Conservation (phyloP, 1,284 basidiomycete species). For the Schizophyllum commune region DNA sequence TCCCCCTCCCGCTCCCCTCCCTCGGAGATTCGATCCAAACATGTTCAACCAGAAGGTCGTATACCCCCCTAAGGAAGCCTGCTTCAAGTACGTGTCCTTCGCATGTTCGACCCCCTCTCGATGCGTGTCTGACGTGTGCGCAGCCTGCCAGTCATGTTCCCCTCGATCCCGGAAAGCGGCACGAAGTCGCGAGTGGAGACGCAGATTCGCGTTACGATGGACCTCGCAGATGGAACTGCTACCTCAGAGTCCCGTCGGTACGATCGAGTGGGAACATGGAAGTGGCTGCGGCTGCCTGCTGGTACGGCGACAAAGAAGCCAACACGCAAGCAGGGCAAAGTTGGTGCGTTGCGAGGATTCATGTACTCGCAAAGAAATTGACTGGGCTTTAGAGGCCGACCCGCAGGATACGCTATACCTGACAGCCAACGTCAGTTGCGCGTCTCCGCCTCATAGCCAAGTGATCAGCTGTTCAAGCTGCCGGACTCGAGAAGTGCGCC, state of each 20-base stretch:
- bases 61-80: slow-evolving; percentile 62
- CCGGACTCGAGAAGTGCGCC: slow-evolving; percentile 71
- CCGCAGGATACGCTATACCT: slow-evolving; percentile 69
- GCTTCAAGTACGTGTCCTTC: slow-evolving; percentile 51
- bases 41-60: slow-evolving; percentile 48
- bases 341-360: slow-evolving; percentile 40
- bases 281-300: slow-evolving; percentile 70
- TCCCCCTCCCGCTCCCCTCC: slow-evolving; percentile 48
- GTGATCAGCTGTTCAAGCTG: slow-evolving; percentile 82
- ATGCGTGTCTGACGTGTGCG: slow-evolving; percentile 10
- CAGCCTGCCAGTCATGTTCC: slow-evolving; percentile 73
- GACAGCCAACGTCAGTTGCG: slow-evolving; percentile 60
- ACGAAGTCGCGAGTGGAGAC: slow-evolving; percentile 95
- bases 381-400: slow-evolving; percentile 49
- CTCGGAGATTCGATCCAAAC: slow-evolving; percentile 44
- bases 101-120: slow-evolving; percentile 4
- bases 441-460: slow-evolving; percentile 69
- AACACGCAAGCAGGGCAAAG: slow-evolving; percentile 80
- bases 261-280: slow-evolving; percentile 75
- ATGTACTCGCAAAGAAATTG: slow-evolving; percentile 13
- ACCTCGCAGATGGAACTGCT: slow-evolving; percentile 61
- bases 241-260: slow-evolving; percentile 58
- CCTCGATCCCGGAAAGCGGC: slow-evolving; percentile 76
- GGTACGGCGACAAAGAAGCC: slow-evolving; percentile 78
- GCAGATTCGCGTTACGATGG: slow-evolving; percentile 76